Evolutionary conservation across 164 flowering plant genomes (phyloP), one percentile per base, ranked within the genome.

Genomic region (Liquidambar formosana): DNA sequence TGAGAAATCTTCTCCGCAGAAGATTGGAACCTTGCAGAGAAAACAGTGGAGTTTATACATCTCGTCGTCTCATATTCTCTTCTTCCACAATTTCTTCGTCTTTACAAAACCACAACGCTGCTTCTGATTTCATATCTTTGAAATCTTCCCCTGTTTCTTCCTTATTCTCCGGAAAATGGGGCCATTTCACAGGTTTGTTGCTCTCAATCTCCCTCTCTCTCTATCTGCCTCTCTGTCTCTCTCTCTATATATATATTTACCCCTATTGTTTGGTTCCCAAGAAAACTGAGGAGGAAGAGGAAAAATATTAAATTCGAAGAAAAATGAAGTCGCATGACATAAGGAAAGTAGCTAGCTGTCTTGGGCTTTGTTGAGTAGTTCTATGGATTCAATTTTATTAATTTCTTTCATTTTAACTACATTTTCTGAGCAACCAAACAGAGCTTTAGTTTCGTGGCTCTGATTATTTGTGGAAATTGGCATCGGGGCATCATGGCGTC

Each of bases 141-240:
- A 25, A 45, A 18, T 19, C 44, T 46, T 59, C 57, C n/a, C 16
- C 16, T 11, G 49, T 25, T 19, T 60, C 63, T 28, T 41, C 63
- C 46, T 18, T 60, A 3, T 33, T 12, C 10, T 27, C 76, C 18
- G 57, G 13, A 26, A 61, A 38, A 61, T 76, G 61, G 72, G 27
- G 12, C 51, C 45, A 16, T 53, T 64, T 71, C 14, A 19, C 38
- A 75, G 78, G 78, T 75, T 22, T 27, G 57, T 69, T 13, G 0
- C 18, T 49, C 19, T 27, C 46, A 23, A n/a, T n/a, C n/a, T n/a
- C n/a, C n/a, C 60, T 52, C 68, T 10, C 10, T 10, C 18, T 49
- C 23, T 52, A 1, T 53, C 4, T 16, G 9, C 8, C 15, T 28
- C 10, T 16, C 5, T 25, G 51, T 48, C 2, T 2, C n/a, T 3